Evolutionary conservation across 306 rosid genomes (phyloP), one percentile per base, ranked within the genome.

Genomic region (Fragaria vesca): DNA sequence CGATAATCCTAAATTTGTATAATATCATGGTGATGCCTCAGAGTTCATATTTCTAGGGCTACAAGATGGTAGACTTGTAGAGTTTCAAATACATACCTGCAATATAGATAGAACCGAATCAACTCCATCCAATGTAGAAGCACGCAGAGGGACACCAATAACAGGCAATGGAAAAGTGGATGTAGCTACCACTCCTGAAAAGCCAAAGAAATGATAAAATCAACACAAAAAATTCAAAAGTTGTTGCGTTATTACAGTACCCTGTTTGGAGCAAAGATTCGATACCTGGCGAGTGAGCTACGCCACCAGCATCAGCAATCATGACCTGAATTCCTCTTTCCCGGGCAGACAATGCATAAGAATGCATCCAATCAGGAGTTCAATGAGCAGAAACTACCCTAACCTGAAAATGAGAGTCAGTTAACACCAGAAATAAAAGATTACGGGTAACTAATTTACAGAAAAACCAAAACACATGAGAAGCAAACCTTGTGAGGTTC

Each of bases 241-340:
- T 55, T n/a, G 12, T 17, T 4, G 16, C 2, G 26, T 12, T 12
- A 43, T 61, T 8, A 40, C 47, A 71, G 26, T 16, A 57, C 16
- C 21, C 15, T 68, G 71, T 61, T 72, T 28, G 30, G 2, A 79
- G 32, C 66, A 82, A 10, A 54, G 54, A 61, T 76, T 8, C 52
- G 61, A 55, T 34, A 65, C 97, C 95, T 69, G 97, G 98, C 85
- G 88, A 89, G 87, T 95, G 97, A 52, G 97, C 96, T 72, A 97
- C 97, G 42, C 91, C 97, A 66, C 97, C 97, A 52, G 96, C 97
- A 78, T 97, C 97, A 77, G 96, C 98, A 88, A 95, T 95, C 74
- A 95, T 90, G 85, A 91, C 86, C 78, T 86, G 81, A 77, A 91
- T 85, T 81, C 97, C 98, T 83, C 88, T 88, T 40, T 82, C 88